Percentiles rank a stretch among this genome's conserved stretches.
Conservation (phyloP, 768 basidiomycete genomes). For the Lentinula aciculospora region DNA sequence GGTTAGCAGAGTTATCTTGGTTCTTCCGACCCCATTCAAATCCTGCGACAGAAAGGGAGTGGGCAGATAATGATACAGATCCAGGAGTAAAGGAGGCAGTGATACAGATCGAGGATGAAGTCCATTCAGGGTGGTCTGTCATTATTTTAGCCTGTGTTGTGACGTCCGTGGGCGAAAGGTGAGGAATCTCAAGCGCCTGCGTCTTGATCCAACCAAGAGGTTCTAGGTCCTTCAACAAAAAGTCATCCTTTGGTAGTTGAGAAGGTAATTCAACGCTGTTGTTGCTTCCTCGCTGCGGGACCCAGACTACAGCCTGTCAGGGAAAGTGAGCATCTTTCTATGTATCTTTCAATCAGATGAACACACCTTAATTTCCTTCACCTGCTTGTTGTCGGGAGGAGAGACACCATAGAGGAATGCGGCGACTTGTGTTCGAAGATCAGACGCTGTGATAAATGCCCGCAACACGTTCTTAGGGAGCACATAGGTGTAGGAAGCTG, state of each 20-base stretch:
- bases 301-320: constrained; percentile 78
- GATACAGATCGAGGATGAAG: constrained; percentile 88
- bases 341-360: background rate
- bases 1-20: constrained; percentile 76
- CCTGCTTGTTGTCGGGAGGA: constrained; percentile 94
- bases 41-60: constrained; percentile 84
- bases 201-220: constrained; percentile 97
- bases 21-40: constrained; percentile 99
- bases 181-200: constrained; percentile 86
- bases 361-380: constrained; percentile 90
- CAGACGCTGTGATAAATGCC: constrained; percentile 88
- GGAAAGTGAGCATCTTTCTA: background rate
- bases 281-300: constrained; percentile 96
- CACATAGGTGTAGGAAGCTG: constrained; percentile 90
- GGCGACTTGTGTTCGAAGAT: constrained; percentile 94
- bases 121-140: constrained; percentile 95
- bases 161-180: constrained; percentile 90
- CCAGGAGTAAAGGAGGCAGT: constrained; percentile 97
- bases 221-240: constrained; percentile 91
- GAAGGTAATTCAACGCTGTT: constrained; percentile 88
- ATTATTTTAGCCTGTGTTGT: constrained; percentile 94
- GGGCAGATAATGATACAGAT: constrained; percentile 91
- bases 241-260: constrained; percentile 91
- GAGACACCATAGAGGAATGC: constrained; percentile 91
- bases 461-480: constrained; percentile 95